Percentiles rank a stretch among this genome's conserved stretches.
These are phyloP conservation scores for Saccharomycopsis fermentans DNA, from an alignment of 805 yeast species.

Conservation along the genomic window DNA sequence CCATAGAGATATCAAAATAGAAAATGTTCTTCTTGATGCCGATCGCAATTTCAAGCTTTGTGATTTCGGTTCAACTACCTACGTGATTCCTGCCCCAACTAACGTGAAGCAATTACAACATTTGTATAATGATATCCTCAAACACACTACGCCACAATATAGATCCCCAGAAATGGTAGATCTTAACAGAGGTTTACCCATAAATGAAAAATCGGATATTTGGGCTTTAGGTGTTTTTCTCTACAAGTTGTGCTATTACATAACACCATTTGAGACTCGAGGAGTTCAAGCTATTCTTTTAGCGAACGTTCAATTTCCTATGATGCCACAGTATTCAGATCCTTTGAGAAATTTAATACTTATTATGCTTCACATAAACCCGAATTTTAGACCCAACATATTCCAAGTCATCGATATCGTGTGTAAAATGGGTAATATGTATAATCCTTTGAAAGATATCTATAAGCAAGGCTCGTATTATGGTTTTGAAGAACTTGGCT, in stretches of 20 bases:
- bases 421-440: conserved; percentile 46
- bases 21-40: conserved; percentile 58
- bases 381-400: conserved; percentile 62
- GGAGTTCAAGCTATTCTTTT: conserved; percentile 53
- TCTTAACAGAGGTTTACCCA: conserved; percentile 53
- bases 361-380: conserved; percentile 53
- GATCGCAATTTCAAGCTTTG: conserved; percentile 57
- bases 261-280: conserved; percentile 66
- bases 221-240: conserved; percentile 80
- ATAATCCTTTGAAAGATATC: conserved; percentile 33
- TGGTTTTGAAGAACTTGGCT: not conserved
- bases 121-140: conserved; percentile 59
- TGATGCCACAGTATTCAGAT: conserved; percentile 47
- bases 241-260: conserved; percentile 70
- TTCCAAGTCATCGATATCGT: conserved; percentile 62
- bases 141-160: conserved; percentile 78
- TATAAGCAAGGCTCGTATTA: conserved; percentile 39
- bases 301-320: conserved; percentile 43
- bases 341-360: conserved; percentile 55
- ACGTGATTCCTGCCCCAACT: conserved; percentile 51
- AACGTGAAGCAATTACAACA: conserved; percentile 48
- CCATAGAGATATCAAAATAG: conserved; percentile 82
- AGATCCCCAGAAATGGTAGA: conserved; percentile 82
- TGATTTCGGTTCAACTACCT: conserved; percentile 76
- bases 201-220: conserved; percentile 73